A percentile compares a stretch with the other conserved stretches of the same genome.
phyloP scores from a whole-genome alignment of 2,329 filamentous ascomycete genomes.

The Colletotrichum shisoi region DNA sequence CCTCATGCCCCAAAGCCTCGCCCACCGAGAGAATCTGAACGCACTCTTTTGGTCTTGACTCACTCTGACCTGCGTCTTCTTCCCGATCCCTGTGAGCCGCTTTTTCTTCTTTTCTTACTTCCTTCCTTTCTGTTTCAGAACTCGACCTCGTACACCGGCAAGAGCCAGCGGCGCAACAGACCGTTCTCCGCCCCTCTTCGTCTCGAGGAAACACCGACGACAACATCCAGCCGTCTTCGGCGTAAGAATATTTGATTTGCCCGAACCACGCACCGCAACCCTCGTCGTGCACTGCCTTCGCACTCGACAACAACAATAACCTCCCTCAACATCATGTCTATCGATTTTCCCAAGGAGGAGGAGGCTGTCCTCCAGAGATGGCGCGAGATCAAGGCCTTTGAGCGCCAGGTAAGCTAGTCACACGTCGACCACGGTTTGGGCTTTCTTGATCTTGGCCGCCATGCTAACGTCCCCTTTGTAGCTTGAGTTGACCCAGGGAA shows the following conservation, averaged over 20 bases:
- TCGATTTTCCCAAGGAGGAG: constrained; percentile 93
- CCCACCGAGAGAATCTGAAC: constrained; percentile 7
- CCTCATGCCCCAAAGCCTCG: background rate
- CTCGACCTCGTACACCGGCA: background rate
- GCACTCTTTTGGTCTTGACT: constrained; percentile 18
- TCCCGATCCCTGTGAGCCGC: background rate
- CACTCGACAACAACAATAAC: background rate
- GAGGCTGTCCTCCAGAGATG: constrained; percentile 83
- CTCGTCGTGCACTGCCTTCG: background rate
- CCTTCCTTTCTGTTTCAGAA: background rate
- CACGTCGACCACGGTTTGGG: background rate
- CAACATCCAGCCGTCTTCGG: background rate
- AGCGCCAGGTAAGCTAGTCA: constrained; percentile 69
- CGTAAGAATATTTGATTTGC: constrained; percentile 16
- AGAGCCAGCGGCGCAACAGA: background rate
- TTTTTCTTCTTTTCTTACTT: background rate
- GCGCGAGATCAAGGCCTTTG: constrained; percentile 92
- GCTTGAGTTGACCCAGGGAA: constrained; percentile 81
- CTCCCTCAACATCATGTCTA: constrained; percentile 67
- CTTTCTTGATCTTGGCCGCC: background rate
- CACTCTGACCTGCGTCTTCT: constrained; percentile 3
- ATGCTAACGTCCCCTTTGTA: constrained; percentile 43
- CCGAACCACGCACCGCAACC: background rate
- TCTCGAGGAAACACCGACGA: constrained; percentile 20
- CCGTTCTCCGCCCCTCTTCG: background rate